Evolutionary conservation across 306 rosid genomes (phyloP).

Genomic region (Fragaria nilgerrensis): DNA sequence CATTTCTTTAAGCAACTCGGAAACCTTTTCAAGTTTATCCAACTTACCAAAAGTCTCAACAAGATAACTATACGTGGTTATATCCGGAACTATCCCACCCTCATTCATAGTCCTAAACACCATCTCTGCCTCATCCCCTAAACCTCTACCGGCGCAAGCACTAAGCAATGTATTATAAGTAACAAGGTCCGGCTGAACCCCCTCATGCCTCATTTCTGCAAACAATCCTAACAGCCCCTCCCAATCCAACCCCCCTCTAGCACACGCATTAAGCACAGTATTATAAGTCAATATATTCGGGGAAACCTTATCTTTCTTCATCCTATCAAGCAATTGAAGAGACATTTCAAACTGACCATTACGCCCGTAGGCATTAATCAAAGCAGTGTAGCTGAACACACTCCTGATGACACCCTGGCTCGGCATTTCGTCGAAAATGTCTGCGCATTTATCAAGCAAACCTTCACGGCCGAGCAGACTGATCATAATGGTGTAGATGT

Average conservation of each 20-base stretch:
- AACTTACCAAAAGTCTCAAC: slow-evolving; percentile 82
- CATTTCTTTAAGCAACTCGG: slow-evolving; percentile 84
- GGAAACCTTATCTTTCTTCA: slow-evolving; percentile 76
- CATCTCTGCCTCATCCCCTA: slow-evolving; percentile 92
- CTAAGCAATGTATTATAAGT: slow-evolving; percentile 89
- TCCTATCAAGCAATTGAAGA: slow-evolving; percentile 60
- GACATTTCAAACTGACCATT: slow-evolving; percentile 71
- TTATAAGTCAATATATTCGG: slow-evolving; percentile 82
- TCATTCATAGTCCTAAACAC: slow-evolving; percentile 93
- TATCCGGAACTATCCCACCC: slow-evolving; percentile 85
- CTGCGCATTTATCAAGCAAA: slow-evolving; percentile 73
- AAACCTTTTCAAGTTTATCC: slow-evolving; percentile 68
- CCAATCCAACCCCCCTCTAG: slow-evolving; percentile 95
- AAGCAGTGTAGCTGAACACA: slow-evolving; percentile 81
- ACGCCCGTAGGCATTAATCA: slow-evolving; percentile 93
- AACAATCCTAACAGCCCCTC: slow-evolving; percentile 86
- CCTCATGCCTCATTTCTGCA: slow-evolving; percentile 98
- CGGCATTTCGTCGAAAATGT: slow-evolving; percentile 94
- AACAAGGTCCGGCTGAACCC: slow-evolving; percentile 78
- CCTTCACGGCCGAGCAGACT: slow-evolving; percentile 86
- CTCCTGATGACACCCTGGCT: slow-evolving; percentile 67
- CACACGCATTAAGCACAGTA: slow-evolving; percentile 88
- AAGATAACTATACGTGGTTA: slow-evolving; percentile 63
- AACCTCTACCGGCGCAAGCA: slow-evolving; percentile 80
- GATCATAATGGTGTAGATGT: slow-evolving; percentile 80